A percentile compares a stretch with the other conserved stretches of the same genome.
These are phyloP conservation scores for Rhodosporidiobolus odoratus DNA, from an alignment of 768 basidiomycete genomes.

Conservation along the genomic window DNA sequence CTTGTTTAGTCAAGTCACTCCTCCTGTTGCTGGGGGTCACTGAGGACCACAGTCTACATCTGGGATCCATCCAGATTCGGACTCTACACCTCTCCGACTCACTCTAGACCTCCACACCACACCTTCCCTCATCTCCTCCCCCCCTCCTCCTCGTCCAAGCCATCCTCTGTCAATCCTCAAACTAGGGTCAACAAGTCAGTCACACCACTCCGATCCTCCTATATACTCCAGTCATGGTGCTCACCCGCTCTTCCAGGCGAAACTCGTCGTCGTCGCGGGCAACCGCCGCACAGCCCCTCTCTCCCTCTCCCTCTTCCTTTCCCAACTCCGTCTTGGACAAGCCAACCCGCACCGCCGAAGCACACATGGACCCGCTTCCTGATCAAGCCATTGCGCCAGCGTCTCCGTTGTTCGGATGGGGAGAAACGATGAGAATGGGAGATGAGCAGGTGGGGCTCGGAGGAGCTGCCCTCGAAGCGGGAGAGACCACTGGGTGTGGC, in stretches of 20 bases:
- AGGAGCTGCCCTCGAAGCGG: no score
- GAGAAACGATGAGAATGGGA: no score
- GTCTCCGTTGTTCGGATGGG: no score
- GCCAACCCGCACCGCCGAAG: no score
- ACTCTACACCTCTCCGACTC: neutral
- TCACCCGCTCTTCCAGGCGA: neutral
- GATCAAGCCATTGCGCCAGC: no score
- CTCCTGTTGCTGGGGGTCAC: neutral
- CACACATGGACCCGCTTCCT: no score
- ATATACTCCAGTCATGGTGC: neutral
- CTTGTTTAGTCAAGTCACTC: no score
- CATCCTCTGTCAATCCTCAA: neutral
- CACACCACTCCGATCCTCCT: neutral
- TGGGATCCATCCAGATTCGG: neutral
- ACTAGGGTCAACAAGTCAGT: neutral
- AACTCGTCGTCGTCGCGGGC: neutral
- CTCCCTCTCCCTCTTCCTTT: neutral
- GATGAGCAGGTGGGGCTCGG: no score
- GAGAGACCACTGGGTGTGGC: no score
- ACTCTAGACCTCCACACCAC: neutral
- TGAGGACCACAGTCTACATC: neutral
- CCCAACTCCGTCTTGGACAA: neutral
- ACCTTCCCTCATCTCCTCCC: neutral
- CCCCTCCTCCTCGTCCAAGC: neutral
- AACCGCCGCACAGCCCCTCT: no score